Conservation (phyloP, 75 land plant genomes). For the Ceratopteris richardii region DNA sequence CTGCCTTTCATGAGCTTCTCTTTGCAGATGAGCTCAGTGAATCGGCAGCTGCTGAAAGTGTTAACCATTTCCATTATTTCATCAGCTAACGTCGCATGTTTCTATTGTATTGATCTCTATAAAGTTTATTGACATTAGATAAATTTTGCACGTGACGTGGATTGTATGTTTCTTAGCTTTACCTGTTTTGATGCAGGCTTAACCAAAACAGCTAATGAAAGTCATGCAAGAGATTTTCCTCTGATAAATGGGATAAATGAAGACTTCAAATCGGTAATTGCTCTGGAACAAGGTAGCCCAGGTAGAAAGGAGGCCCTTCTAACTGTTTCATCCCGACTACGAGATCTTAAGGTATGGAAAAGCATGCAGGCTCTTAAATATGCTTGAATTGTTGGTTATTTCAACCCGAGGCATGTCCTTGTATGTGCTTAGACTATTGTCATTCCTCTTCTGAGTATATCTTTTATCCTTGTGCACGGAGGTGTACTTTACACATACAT, state of each 20-base stretch:
- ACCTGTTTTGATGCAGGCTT: conserved; percentile 42
- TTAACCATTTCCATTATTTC: too few relatives aligned
- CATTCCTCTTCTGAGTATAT: not conserved
- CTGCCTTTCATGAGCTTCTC: too few relatives aligned
- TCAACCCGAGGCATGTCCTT: not conserved
- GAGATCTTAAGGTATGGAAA: conserved; percentile 42
- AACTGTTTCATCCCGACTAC: conserved; percentile 39
- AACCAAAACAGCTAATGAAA: conserved; percentile 40
- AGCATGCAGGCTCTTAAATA: not conserved
- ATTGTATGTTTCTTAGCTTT: too few relatives aligned
- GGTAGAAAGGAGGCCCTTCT: conserved; percentile 38
- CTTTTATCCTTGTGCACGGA: not conserved
- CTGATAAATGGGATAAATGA: conserved; percentile 80
- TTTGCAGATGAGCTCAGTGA: too few relatives aligned
- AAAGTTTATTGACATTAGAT: too few relatives aligned
- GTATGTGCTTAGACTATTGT: not conserved
- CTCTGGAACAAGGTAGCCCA: conserved; percentile 39
- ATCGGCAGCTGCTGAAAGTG: too few relatives aligned
- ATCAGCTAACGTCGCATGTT: too few relatives aligned
- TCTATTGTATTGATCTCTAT: too few relatives aligned
- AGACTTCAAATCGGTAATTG: conserved; percentile 51
- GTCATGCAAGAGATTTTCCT: conserved; percentile 74
- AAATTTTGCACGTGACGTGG: too few relatives aligned
- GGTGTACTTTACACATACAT: not conserved
- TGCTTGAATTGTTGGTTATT: not conserved